Evolutionary conservation across 192 early-diverging fungal genomes (phyloP).

Genomic region (Spinellus fusiger): DNA sequence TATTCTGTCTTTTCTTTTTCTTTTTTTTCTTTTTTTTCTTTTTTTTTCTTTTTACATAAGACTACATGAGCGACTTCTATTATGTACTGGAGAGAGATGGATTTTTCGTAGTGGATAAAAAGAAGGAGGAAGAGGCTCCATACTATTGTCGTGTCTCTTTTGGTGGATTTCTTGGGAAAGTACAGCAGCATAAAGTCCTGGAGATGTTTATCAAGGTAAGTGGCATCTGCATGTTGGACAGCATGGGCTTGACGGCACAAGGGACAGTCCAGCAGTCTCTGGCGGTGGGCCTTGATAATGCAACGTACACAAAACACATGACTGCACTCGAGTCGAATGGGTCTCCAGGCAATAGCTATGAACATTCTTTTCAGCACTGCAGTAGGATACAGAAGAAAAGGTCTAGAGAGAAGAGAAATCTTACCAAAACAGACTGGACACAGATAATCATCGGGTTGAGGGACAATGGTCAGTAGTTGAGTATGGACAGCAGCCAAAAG

Average conservation of each 20-base stretch:
- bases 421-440: conserved; percentile 76
- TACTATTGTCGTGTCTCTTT: conserved; percentile 57
- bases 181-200: conserved; percentile 71
- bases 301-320: conserved; percentile 82
- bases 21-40: no score
- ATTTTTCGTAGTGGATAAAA: neutral
- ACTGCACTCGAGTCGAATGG: conserved; percentile 65
- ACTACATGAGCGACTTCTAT: no score
- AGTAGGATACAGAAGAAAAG: neutral
- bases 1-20: no score
- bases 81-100: no score
- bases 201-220: conserved; percentile 56
- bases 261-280: conserved; percentile 63
- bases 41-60: no score
- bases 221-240: conserved; percentile 50
- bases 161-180: conserved; percentile 75
- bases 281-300: conserved; percentile 64
- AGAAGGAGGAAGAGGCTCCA: conserved; percentile 34
- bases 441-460: conserved; percentile 72
- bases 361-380: neutral
- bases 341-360: conserved; percentile 65
- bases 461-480: conserved; percentile 64
- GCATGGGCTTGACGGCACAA: conserved; percentile 62
- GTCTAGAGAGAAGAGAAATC: neutral
- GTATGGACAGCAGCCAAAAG: conserved; percentile 58